Conservation (phyloP, 768 basidiomycete genomes). For the Collybia nuda region DNA sequence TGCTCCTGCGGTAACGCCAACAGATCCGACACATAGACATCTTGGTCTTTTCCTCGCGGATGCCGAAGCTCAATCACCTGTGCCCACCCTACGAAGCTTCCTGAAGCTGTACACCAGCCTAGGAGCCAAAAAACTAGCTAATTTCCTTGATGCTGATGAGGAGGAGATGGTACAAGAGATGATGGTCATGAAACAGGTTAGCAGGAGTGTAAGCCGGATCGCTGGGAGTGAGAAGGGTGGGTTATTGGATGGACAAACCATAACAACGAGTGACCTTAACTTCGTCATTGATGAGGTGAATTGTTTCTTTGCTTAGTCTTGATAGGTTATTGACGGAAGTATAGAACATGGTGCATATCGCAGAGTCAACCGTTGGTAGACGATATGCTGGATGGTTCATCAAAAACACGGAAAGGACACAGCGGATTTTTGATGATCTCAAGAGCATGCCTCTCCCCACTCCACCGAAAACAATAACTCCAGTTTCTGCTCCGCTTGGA, state of each 20-base stretch:
- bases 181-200: conserved; percentile 93
- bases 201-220: conserved; percentile 72
- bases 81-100: conserved; percentile 87
- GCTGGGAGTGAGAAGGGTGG: conserved; percentile 51
- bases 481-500: conserved; percentile 18
- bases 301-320: conserved; percentile 5
- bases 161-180: conserved; percentile 95
- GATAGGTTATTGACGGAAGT: not conserved
- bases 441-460: conserved; percentile 49
- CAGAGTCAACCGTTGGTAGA: conserved; percentile 90
- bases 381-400: conserved; percentile 98
- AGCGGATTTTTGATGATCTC: conserved; percentile 82
- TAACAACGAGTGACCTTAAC: conserved; percentile 91
- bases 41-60: conserved; percentile 83
- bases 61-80: conserved; percentile 70
- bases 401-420: conserved; percentile 90
- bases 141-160: conserved; percentile 89
- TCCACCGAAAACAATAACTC: conserved; percentile 25
- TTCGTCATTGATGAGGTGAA: conserved; percentile 92
- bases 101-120: conserved; percentile 94
- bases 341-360: conserved; percentile 96
- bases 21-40: conserved; percentile 83
- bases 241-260: conserved; percentile 81
- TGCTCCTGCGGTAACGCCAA: conserved; percentile 28
- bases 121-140: conserved; percentile 87